Evolutionary conservation across 1,284 basidiomycete genomes (phyloP).

Genomic region (Pterula multifida): DNA sequence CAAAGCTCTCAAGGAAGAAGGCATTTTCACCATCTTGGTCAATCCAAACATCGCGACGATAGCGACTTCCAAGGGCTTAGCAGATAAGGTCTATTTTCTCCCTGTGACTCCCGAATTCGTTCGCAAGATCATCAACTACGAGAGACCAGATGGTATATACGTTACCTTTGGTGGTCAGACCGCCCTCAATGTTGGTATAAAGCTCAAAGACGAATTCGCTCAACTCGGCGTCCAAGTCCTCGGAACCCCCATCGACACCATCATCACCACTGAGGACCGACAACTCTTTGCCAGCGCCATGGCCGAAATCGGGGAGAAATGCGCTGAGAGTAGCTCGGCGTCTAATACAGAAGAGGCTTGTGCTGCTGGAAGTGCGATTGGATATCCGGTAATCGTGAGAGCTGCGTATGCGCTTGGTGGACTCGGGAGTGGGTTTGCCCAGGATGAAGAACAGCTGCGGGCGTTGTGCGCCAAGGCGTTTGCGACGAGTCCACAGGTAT

Average conservation of each 20-base stretch:
- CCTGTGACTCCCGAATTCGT: constrained; percentile 98
- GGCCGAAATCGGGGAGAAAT: constrained; percentile 93
- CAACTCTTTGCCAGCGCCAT: constrained; percentile 93
- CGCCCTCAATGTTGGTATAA: constrained; percentile 93
- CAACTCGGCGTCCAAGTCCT: constrained; percentile 84
- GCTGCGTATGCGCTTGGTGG: constrained; percentile 96
- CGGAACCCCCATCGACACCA: constrained; percentile 94
- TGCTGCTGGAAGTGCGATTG: constrained; percentile 75
- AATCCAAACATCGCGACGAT: constrained; percentile 99
- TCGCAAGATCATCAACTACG: constrained; percentile 94
- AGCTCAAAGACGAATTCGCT: constrained; percentile 93
- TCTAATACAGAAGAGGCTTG: constrained; percentile 79
- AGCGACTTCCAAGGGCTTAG: constrained; percentile 92
- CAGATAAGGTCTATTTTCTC: constrained; percentile 98
- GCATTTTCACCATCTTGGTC: constrained; percentile 96
- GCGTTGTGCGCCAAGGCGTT: constrained; percentile 90
- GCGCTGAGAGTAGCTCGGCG: constrained; percentile 81
- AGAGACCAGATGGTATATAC: constrained; percentile 98
- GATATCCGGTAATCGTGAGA: constrained; percentile 95
- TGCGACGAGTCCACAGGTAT: constrained; percentile 92
- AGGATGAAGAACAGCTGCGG: constrained; percentile 78
- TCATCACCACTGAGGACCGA: constrained; percentile 95
- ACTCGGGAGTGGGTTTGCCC: constrained; percentile 89
- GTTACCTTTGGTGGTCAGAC: constrained; percentile 99
- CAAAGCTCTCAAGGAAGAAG: constrained; percentile 97